Conservation (phyloP, 179 eudicot species). For the Actinidia arguta region DNA sequence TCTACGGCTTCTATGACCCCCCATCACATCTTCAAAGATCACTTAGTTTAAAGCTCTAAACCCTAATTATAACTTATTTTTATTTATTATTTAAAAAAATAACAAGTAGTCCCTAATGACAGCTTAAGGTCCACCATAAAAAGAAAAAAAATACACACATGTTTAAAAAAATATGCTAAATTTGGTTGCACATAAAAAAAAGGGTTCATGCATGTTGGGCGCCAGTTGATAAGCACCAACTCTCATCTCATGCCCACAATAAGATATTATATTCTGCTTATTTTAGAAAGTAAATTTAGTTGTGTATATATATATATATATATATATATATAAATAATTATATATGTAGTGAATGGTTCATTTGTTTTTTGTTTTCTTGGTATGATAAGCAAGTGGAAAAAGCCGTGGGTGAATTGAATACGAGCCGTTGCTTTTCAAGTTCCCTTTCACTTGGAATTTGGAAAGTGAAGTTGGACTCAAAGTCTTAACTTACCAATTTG, state of each 20-base stretch:
- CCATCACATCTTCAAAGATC: too few relatives aligned
- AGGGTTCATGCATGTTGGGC: neutral
- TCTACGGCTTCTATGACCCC: neutral
- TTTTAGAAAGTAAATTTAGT: neutral
- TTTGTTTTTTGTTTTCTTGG: neutral
- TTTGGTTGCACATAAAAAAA: neutral
- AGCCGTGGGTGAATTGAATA: conserved; percentile 4
- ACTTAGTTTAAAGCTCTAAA: too few relatives aligned
- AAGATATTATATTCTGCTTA: neutral
- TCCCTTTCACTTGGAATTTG: neutral
- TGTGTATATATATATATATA: neutral
- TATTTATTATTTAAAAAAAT: too few relatives aligned
- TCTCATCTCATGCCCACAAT: neutral
- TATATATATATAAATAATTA: too few relatives aligned
- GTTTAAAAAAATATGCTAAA: neutral
- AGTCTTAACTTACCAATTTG: neutral
- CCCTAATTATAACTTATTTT: neutral
- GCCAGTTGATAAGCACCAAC: conserved; percentile 3
- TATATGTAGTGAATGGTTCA: neutral
- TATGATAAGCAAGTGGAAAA: neutral
- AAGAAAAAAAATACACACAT: neutral
- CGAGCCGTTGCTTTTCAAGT: neutral
- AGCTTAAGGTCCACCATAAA: neutral
- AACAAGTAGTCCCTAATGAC: too few relatives aligned
- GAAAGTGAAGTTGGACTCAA: neutral